Base-by-base conservation (phyloP, 2,329 filamentous ascomycete genomes). In the Paracamarosporium sp. region DNA sequence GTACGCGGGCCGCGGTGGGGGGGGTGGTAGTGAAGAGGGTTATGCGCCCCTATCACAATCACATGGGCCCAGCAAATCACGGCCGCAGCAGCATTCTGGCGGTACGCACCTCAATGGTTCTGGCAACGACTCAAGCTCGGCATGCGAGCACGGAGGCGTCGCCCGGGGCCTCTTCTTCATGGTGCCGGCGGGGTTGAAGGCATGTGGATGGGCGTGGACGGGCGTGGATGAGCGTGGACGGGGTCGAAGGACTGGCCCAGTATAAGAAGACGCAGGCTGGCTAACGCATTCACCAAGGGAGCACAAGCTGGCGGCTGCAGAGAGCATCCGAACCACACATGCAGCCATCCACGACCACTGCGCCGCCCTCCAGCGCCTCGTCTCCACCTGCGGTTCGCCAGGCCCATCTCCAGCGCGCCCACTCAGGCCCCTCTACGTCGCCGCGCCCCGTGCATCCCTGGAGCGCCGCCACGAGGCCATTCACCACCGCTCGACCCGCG, bases 41-140 rank as follows among this genome's bases (percentile, higher is more conserved):
- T 57, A 69, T 73, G 48, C 48, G 48, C 48, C 35, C 48, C 48
- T 41, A 51, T 51, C 48, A 51, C 48, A 51, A 41, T 51, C 48
- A 51, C 48, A 51, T n/a, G 13, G 2, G 35, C 8, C 35, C 36
- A 41, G 48, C 48, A 51, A 51, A 51, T 51, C 48, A 51, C 48
- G 48, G 48, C 36, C 43, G 48, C 48, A 51, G 67, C 61, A 64
- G 65, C 57, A 58, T 60, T 64, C 57, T 60, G 57, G 48, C 57
- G 43, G 53, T 47, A 58, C 56, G 68, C 74, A 81, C 79, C 78
- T 76, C 50, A 82, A 72, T 55, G 78, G 76, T 62, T 69, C 51
- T 20, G 80, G 79, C 59, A 82, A 70, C 33, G 73, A 67, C 48
- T 76, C 74, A 66, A 75, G 81, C 55, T 80, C 76, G 55, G 76